phyloP scores from a whole-genome alignment of 2,329 filamentous ascomycete species.

The Hypomyces rosellus region DNA sequence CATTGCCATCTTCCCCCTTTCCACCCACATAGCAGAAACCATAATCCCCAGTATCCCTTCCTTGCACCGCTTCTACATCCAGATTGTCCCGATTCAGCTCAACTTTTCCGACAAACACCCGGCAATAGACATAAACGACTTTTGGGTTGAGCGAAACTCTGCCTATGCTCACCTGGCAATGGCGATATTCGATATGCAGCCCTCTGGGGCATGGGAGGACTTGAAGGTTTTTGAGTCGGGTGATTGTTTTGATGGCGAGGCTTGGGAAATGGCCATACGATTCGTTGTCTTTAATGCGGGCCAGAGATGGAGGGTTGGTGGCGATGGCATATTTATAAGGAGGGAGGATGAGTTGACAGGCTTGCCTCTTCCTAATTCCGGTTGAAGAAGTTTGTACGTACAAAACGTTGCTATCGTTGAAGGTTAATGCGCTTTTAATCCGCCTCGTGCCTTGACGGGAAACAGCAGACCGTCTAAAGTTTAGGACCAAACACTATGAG shows the following conservation, averaged over 20 bases:
- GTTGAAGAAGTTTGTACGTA: too few species aligned
- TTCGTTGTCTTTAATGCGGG: constrained; percentile 31
- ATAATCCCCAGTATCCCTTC: constrained; percentile 42
- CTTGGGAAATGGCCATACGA: constrained; percentile 40
- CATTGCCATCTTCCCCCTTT: constrained; percentile 61
- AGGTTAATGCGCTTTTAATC: too few species aligned
- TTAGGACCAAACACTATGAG: too few species aligned
- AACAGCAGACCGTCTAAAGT: too few species aligned
- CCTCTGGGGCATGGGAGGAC: constrained; percentile 29
- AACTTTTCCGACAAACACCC: constrained; percentile 28
- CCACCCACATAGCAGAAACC: constrained; percentile 49
- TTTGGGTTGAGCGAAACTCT: constrained; percentile 50
- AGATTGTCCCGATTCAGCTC: constrained; percentile 36
- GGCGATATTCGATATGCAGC: constrained; percentile 28
- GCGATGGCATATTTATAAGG: constrained; percentile 40
- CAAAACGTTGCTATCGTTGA: too few species aligned
- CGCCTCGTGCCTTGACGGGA: too few species aligned
- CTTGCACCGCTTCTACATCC: constrained; percentile 49
- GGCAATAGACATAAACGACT: constrained; percentile 35
- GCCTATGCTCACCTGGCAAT: constrained; percentile 42
- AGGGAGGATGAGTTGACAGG: not conserved
- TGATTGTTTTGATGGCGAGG: constrained; percentile 38
- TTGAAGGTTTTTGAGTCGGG: constrained; percentile 45
- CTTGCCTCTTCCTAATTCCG: too few species aligned
- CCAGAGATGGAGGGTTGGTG: constrained; percentile 37